phyloP scores from a whole-genome alignment of 192 early-diverging fungal genomes.

The Coemansia sp. region DNA sequence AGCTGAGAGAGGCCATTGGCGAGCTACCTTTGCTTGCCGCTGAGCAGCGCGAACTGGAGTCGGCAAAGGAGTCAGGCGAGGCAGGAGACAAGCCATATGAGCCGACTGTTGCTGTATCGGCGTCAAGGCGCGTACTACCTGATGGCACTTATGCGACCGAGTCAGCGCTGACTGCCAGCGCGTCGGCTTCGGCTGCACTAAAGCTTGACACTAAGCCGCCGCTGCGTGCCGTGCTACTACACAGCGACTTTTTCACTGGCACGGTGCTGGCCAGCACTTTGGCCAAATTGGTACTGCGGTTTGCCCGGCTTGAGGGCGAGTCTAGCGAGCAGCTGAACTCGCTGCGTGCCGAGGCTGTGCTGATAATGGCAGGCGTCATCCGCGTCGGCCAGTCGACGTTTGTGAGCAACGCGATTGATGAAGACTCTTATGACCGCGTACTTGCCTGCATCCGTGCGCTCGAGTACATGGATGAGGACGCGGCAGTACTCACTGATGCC shows the following conservation, averaged over 20 bases:
- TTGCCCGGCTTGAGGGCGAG: conserved; percentile 33
- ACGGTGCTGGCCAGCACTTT: conserved; percentile 88
- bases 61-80: conserved; percentile 61
- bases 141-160: conserved; percentile 99
- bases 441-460: conserved; percentile 81
- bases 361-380: conserved; percentile 96
- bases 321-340: conserved; percentile 64
- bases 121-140: conserved; percentile 78
- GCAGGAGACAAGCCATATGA: conserved; percentile 34
- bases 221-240: conserved; percentile 73
- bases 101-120: conserved; percentile 41
- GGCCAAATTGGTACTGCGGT: conserved; percentile 89
- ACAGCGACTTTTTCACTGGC: conserved; percentile 92
- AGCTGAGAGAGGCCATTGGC: conserved; percentile 82
- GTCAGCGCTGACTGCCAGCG: conserved; percentile 73
- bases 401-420: conserved; percentile 87
- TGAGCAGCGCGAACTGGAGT: conserved; percentile 85
- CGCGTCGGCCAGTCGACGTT: conserved; percentile 91
- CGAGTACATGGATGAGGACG: conserved; percentile 60
- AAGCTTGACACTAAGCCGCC: conserved; percentile 58
- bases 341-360: conserved; percentile 93
- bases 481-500: conserved; percentile 40
- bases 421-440: conserved; percentile 95
- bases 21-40: conserved; percentile 94
- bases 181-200: conserved; percentile 39